A percentile compares a stretch with the other conserved stretches of the same genome.
Evolutionary conservation across 2,329 filamentous ascomycete species (phyloP).

Genomic region (Monosporascus sp.): DNA sequence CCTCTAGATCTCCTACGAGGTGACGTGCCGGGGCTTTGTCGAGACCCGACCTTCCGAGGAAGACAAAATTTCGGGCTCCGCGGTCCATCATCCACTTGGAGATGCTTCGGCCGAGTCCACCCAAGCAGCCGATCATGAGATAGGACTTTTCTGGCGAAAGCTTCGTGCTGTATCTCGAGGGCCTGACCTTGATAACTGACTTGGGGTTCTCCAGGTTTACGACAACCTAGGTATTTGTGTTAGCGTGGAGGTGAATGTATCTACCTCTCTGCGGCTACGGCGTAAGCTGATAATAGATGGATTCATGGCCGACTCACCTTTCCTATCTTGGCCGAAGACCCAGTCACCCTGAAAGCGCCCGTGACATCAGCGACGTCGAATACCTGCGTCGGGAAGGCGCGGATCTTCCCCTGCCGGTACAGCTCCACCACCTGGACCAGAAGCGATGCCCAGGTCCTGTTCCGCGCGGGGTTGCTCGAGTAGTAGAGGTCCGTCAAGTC

Average conservation of each 20-base stretch:
- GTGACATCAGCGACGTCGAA: conserved; percentile 1
- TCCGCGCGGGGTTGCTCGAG: background rate
- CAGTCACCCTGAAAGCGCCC: no score
- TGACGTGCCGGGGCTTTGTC: background rate
- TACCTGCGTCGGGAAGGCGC: background rate
- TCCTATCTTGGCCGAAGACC: no score
- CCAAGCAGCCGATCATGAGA: conserved; percentile 6
- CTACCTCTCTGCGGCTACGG: no score
- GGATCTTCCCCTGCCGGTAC: background rate
- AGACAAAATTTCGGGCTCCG: background rate
- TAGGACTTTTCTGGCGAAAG: conserved; percentile 4
- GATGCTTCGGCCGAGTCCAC: background rate
- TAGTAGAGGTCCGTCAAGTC: conserved; percentile 23
- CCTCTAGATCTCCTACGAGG: conserved; percentile 5
- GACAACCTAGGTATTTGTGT: no score
- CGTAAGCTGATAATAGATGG: no score
- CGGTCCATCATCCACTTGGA: background rate
- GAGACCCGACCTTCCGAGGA: background rate
- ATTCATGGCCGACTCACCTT: no score
- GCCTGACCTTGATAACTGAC: background rate
- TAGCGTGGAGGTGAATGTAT: no score
- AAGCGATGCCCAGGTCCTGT: background rate
- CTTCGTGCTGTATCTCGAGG: background rate
- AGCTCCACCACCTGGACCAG: background rate
- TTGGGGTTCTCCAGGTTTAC: no score